A percentile compares a stretch with the other conserved stretches of the same genome.
phyloP scores from a whole-genome alignment of 257 asterid genomes.

The Nicotiana sylvestris region DNA sequence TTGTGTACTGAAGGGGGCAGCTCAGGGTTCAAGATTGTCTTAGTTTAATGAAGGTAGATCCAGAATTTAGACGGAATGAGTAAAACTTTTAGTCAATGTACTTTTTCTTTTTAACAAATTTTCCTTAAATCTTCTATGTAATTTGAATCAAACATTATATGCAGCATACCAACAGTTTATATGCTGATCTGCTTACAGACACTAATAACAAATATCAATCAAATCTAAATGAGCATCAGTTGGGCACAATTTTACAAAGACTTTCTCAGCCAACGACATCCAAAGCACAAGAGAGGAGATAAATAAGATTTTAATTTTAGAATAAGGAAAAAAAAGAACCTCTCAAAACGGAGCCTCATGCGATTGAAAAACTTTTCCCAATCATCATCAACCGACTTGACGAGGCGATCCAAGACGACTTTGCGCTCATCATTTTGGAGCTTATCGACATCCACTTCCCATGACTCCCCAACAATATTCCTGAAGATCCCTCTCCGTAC shows the following conservation, averaged over 20 bases:
- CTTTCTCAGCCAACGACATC: too few species aligned
- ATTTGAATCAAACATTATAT: neutral
- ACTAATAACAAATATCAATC: neutral
- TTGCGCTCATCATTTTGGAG: conserved; percentile 54
- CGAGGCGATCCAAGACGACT: conserved; percentile 65
- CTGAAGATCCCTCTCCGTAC: conserved; percentile 77
- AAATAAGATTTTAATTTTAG: neutral
- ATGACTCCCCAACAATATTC: conserved; percentile 62
- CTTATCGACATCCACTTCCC: conserved; percentile 65
- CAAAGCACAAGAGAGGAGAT: neutral
- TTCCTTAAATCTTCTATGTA: too few species aligned
- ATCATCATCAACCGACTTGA: conserved; percentile 62
- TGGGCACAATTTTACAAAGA: neutral
- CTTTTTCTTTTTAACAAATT: too few species aligned
- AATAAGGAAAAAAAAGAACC: conserved; percentile 19
- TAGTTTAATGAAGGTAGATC: too few species aligned
- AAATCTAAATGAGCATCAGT: neutral
- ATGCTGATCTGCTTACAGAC: too few species aligned
- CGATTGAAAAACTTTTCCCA: conserved; percentile 82
- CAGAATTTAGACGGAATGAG: neutral
- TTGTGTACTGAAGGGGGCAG: neutral
- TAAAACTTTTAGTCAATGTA: too few species aligned
- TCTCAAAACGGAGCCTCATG: conserved; percentile 76
- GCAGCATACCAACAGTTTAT: neutral
- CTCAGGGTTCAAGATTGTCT: neutral